phyloP scores from a whole-genome alignment of 2,329 filamentous ascomycete species.

The Penicillium sp. region DNA sequence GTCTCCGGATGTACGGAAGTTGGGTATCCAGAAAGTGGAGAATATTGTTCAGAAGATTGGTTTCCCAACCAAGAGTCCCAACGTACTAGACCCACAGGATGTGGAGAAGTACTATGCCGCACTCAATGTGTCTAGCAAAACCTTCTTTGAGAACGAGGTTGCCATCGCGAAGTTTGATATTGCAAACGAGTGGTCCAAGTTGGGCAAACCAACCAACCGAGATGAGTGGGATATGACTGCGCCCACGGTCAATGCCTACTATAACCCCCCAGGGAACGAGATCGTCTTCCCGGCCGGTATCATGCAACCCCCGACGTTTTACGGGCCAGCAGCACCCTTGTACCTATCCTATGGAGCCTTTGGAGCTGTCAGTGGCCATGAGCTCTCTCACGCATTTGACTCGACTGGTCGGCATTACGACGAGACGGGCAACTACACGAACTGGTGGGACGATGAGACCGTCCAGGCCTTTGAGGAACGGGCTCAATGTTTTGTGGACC shows the following conservation, averaged over 20 bases:
- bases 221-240: constrained; percentile 63
- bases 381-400: constrained; percentile 71
- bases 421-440: constrained; percentile 62
- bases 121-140: constrained; percentile 52
- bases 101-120: constrained; percentile 59
- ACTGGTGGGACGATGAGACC: constrained; percentile 67
- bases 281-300: constrained; percentile 70
- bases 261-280: constrained; percentile 64
- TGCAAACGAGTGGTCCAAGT: constrained; percentile 55
- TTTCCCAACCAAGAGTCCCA: constrained; percentile 63
- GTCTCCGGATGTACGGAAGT: constrained; percentile 59
- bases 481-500: constrained; percentile 66
- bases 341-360: constrained; percentile 71
- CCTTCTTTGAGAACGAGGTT: constrained; percentile 61
- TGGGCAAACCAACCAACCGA: constrained; percentile 62
- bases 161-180: constrained; percentile 52
- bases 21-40: constrained; percentile 64
- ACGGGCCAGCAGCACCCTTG: constrained; percentile 57
- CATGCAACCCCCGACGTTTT: constrained; percentile 68
- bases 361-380: constrained; percentile 66
- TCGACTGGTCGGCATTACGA: constrained; percentile 65
- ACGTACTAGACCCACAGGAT: constrained; percentile 59
- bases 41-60: constrained; percentile 70
- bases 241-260: constrained; percentile 66
- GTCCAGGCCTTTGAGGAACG: constrained; percentile 59